Evolutionary conservation across 2,329 filamentous ascomycete species (phyloP).

Genomic region (Penicillium sp.): DNA sequence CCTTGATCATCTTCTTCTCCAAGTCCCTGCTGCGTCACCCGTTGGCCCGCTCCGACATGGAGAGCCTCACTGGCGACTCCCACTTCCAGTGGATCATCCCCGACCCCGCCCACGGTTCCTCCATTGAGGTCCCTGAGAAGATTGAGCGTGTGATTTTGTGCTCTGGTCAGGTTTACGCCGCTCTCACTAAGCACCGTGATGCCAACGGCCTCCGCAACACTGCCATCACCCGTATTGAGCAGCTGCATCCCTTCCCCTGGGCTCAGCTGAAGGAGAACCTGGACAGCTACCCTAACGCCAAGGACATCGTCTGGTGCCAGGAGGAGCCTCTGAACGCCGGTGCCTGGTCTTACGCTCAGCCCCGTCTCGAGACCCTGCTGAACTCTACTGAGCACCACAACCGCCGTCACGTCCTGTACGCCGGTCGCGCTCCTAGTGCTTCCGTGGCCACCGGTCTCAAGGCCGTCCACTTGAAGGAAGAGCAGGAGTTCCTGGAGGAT

Average conservation of each 20-base stretch:
- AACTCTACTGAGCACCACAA: slow-evolving; percentile 92
- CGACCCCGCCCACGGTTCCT: slow-evolving; percentile 79
- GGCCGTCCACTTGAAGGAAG: slow-evolving; percentile 85
- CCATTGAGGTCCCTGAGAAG: slow-evolving; percentile 78
- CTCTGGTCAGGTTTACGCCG: slow-evolving; percentile 90
- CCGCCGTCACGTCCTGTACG: slow-evolving; percentile 95
- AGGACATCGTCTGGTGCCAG: slow-evolving; percentile 96
- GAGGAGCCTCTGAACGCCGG: slow-evolving; percentile 98
- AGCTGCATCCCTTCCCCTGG: slow-evolving; percentile 99
- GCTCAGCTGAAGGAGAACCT: slow-evolving; percentile 95
- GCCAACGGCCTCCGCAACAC: slow-evolving; percentile 86
- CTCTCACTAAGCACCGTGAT: slow-evolving; percentile 87
- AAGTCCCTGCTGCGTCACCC: slow-evolving; percentile 96
- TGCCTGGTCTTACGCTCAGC: slow-evolving; percentile 96
- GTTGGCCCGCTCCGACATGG: slow-evolving; percentile 82
- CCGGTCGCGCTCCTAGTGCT: slow-evolving; percentile 89
- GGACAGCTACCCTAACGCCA: slow-evolving; percentile 94
- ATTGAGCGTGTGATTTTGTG: slow-evolving; percentile 95
- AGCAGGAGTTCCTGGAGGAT: slow-evolving; percentile 76
- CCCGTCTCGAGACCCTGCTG: slow-evolving; percentile 92
- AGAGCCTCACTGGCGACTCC: slow-evolving; percentile 87
- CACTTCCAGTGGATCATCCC: slow-evolving; percentile 97
- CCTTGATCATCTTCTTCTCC: slow-evolving; percentile 96
- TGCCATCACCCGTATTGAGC: slow-evolving; percentile 93
- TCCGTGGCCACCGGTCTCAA: slow-evolving; percentile 94